Evolutionary conservation across 257 asterid species (phyloP), one percentile per base, ranked within the genome.

Genomic region (Prunella vulgaris): DNA sequence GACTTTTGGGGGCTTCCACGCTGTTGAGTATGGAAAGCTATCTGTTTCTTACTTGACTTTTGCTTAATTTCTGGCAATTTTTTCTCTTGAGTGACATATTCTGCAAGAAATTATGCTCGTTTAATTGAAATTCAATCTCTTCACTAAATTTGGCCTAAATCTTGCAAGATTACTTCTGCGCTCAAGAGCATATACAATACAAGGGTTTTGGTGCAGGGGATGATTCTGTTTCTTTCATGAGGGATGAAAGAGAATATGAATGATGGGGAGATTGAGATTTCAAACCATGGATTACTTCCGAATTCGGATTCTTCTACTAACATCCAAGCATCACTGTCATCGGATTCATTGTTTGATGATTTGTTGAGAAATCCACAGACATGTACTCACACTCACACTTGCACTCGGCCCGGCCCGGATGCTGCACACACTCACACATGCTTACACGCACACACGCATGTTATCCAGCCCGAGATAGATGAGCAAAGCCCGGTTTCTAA

Each of bases 301-400:
- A 78, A 74, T 57, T 79, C 77, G 2, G 86, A 82, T 71, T 69
- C 80, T 38, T 78, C 84, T 1, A 72, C 76, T 52, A 78, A 78
- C 48, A 30, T 72, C 37, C 85, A 78, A 38, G 66, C 73, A 52
- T 59, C 87, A 18, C 21, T 74, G 18, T 75, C 88, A 48, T 51
- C 65, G 3, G 81, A 84, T 80, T 71, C 82, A 10, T 74, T 86
- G 61, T 76, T 84, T 51, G 86, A 82, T 78, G 87, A 78, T 54
- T 18, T 79, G 4, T 28, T 78, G 38, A 74, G 73, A 42, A 80
- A 73, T 46, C 13, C 84, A 15, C 79, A 80, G 54, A 78, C 85
- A 27, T 88, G 96, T 42, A 84, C 79, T 10, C 91, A 86, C 76
- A 85, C 96, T 10, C 93, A 88, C 80, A 83, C 89, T 28, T 88